Evolutionary conservation across 78 protist genomes (phyloP).

Genomic region (Dictyostelium firmibasis): DNA sequence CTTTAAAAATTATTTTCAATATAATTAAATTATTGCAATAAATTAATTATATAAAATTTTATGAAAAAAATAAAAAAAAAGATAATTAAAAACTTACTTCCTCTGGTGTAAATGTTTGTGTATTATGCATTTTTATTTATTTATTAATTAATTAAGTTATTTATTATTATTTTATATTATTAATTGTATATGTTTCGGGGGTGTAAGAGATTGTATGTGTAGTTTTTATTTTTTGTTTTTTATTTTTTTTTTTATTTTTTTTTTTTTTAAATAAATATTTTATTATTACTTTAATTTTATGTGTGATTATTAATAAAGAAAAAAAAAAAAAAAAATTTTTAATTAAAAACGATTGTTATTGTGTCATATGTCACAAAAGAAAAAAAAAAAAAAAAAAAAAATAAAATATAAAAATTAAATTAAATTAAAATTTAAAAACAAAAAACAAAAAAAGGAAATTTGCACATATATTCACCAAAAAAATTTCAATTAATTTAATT

Average conservation of each 20-base stretch:
- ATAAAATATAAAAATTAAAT: neutral
- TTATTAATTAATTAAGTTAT: no score
- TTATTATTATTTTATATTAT: neutral
- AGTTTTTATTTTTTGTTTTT: neutral
- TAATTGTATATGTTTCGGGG: neutral
- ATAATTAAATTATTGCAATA: neutral
- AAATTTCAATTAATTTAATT: neutral
- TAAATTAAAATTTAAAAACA: no score
- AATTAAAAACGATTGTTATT: neutral
- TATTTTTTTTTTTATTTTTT: neutral
- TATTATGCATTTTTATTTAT: neutral
- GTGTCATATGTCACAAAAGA: neutral
- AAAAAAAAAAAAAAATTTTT: neutral
- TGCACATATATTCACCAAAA: neutral
- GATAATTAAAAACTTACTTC: neutral
- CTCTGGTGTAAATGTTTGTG: neutral
- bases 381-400: neutral
- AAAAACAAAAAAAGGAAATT: neutral
- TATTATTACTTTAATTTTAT: no score
- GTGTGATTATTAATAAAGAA: neutral
- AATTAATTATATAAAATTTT: neutral
- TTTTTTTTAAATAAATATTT: no score
- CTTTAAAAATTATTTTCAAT: no score
- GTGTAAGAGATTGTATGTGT: neutral
- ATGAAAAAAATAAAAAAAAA: neutral